Base-by-base conservation (phyloP, 2,329 filamentous ascomycete species). In the Coniochaeta sp. region DNA sequence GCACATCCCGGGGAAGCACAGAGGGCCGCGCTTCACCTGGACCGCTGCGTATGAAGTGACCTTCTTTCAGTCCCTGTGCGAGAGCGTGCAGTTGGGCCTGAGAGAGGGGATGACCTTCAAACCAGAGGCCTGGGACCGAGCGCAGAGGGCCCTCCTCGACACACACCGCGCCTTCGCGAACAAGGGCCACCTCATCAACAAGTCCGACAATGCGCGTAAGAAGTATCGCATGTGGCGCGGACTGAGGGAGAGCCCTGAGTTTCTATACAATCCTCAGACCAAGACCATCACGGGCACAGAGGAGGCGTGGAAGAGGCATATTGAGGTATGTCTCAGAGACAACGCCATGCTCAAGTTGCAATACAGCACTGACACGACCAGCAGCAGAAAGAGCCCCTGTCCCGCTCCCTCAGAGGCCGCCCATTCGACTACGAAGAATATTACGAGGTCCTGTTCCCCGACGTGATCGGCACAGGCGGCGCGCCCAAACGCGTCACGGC, bases 161-260 rank as follows among this genome's bases (percentile, higher is more conserved):
- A 73, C 72, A 51, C 79, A 82, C 59, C 70, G 71, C 60, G 78
- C 79, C 45, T 80, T 73, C 56, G 78, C 79, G n/a, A 74, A 79
- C 55, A 82, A 82, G 66, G 76, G 73, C 58, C 79, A 83, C 51
- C 74, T 83, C 31, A 81, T 83, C 64, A 83, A 83, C 69, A 83
- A 83, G 67, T 80, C 77, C 56, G 79, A 83, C 65, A 83, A 83
- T 63, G 79, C 79, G 53, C 73, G 79, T 49, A 83, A 83, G 64
- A 78, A 79, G 59, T 83, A 82, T 55, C 76, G 79, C n/a, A 67
- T 82, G 50, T 83, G 79, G 79, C 68, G 79, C 16, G 78, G 79
- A 20, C 64, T 83, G 57, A 69, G 79, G 22, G 79, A 82, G 61
- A 73, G 83, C 53, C 74, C 76, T 2, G 76, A 79, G 12, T 83